Base-by-base conservation (phyloP, 1,284 basidiomycete genomes). In the Xerocomus nothofagi region DNA sequence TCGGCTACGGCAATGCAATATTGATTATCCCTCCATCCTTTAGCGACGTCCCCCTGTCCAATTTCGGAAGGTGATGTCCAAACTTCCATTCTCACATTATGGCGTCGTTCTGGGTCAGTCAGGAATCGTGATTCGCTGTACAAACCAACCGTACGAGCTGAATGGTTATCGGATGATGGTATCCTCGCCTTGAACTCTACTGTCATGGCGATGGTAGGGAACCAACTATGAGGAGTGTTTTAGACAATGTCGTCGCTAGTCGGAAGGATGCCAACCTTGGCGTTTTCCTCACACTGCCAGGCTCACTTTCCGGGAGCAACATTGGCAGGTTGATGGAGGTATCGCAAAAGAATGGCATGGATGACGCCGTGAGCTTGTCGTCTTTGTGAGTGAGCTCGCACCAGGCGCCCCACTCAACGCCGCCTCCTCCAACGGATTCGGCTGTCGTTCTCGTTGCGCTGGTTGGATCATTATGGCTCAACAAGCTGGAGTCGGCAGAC, bases 51-150 rank as follows among this genome's bases (percentile, higher is more conserved):
- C 2, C 76, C 78, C 49, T 75, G 74, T 4, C 76, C 78, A 31
- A 82, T 69, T 47, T 77, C 71, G 29, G 70, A 69, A 1, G 83
- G 84, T 6, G 83, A 79, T 10, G 81, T 79, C 83, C 83, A 86
- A 8, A 84, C 66, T 56, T 85, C 84, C 1, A 77, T 73, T 52
- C 77, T 77, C 2, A 66, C 58, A 47, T 85, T 80, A 55, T 86
- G 82, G 43, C 81, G 69, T 9, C 74, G 74, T 49, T 78, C 72
- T 0, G 79, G 78, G 32, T 77, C 68, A 39, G 74, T 73, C 47
- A 79, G 56, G 57, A 81, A 84, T 11, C 71, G 70, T 2, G 77
- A 73, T 10, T 67, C 65, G 11, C 74, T 73, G 59, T 79, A 84
- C 3, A 83, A 26, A 3, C 78, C 82, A 6, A 83, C 74, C 0